Base-by-base conservation (phyloP, 306 rosid genomes). In the Begonia peltatifolia region DNA sequence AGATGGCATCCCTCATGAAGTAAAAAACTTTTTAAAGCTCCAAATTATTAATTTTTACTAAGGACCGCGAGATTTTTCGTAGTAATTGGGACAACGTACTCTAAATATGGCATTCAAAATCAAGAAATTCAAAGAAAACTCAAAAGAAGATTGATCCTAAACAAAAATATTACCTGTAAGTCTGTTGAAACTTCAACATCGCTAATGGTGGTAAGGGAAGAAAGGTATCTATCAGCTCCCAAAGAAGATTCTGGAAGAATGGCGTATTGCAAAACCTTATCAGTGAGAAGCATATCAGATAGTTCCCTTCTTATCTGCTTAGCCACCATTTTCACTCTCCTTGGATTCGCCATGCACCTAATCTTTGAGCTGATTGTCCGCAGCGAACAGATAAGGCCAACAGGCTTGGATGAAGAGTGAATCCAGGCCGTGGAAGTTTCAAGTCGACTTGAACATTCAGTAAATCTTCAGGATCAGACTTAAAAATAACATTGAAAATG, bases 261-360 rank as follows among this genome's bases (percentile, higher is more conserved):
- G 9, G 85, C 96, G 36, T 55, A 75, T 65, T 75, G 88, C 77
- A 90, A 71, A 2, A 84, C 87, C 38, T 64, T 80, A 57, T 90
- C 99, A 1, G 90, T 80, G 13, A 80, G 68, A 4, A 90, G 95
- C 99, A 90, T 90, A 9, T 85, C 82, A 48, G 97, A 86, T 50
- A 90, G 75, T 66, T 90, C 99, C 72, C 95, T 79, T 64, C 56
- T 56, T 16, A 90, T 90, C 84, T 90, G 95, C 66, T 83, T 81
- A 2, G 94, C 84, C 71, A 90, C 99, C 95, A 90, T 90, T 70
- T 86, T 84, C 50, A 90, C 92, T 72, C 99, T 71, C 52, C 83
- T 64, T 0, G 99, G 90, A 63, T 83, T 83, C 0, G 95, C 95
- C 95, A 90, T 90, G 71, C 92, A 86, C 76, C 65, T 72, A 14